Base-by-base conservation (phyloP, 164 flowering plant genomes). In the Cinnamomum micranthum region DNA sequence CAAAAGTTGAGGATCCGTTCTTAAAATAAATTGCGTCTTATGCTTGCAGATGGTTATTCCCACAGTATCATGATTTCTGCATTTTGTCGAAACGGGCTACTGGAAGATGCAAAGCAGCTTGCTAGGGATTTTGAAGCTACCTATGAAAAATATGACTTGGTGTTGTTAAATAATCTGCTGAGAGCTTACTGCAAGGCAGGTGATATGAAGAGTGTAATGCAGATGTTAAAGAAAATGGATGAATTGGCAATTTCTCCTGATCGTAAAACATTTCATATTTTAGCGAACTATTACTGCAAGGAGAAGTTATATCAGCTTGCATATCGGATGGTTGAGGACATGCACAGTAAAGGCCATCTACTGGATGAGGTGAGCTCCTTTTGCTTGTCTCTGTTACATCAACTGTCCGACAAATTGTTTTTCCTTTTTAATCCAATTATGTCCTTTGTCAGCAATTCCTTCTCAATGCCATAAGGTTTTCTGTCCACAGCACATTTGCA, bases 41-140 rank as follows among this genome's bases (percentile, higher is more conserved):
- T 66, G 47, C 63, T 9, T 82, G 82, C 88, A 94, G 98, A 89
- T 84, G 98, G 98, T 68, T 91, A 88, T 82, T 74, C 91, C 67
- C 81, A 94, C 77, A 90, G 95, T 69, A 92, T 94, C 77, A 94
- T 94, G 93, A 94, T 94, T 79, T 84, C 98, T 65, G 94, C 95
- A 73, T 85, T 86, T 71, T 92, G 94, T 78, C 90, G 94, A 50
- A 73, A 75, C 73, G 86, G 87, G 72, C 89, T 80, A 51, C 69
- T 91, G 72, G 87, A 90, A 73, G 97, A 94, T 77, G 98, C 98
- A 73, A 92, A 86, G 77, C 81, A 84, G 73, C 80, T 94, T 79
- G 95, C 95, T 22, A 78, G 70, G 76, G 91, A 89, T 33, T 88
- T 81, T 81, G 97, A 92, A 84, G 84, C 80, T 62, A 85, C 74